These are phyloP conservation scores for thale cress (Arabidopsis thaliana) DNA, from an alignment of 345 rosid species.

Conservation along the genomic window DNA sequence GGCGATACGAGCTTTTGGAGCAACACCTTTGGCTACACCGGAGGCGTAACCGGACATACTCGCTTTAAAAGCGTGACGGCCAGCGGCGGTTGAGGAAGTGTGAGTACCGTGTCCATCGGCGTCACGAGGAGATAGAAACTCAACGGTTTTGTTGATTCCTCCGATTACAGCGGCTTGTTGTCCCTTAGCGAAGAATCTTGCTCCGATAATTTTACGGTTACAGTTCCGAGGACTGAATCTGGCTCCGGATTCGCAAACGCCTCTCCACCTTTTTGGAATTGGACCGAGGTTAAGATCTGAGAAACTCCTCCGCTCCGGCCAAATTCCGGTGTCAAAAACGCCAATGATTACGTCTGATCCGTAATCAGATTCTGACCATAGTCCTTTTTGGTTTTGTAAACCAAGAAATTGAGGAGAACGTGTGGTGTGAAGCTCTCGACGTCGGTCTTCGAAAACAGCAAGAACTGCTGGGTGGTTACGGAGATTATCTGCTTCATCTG, in stretches of 20 bases:
- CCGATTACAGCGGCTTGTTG: conserved; percentile 61
- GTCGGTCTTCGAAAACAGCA: conserved; percentile 67
- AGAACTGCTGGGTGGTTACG: conserved; percentile 69
- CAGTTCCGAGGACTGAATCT: conserved; percentile 55
- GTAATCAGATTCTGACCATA: conserved; percentile 87
- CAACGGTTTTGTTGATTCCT: conserved; percentile 72
- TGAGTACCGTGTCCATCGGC: conserved; percentile 93
- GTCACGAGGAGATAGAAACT: conserved; percentile 82
- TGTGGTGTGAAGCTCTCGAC: conserved; percentile 81
- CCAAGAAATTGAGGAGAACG: conserved; percentile 92
- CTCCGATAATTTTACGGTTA: conserved; percentile 78
- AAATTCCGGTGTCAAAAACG: conserved; percentile 80
- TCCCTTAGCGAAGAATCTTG: conserved; percentile 79
- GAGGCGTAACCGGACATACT: conserved; percentile 81
- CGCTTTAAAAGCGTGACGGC: conserved; percentile 65
- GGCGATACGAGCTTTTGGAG: conserved; percentile 80
- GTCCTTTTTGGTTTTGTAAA: conserved; percentile 71
- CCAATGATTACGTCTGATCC: conserved; percentile 91
- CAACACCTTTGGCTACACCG: conserved; percentile 86
- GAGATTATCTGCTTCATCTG: conserved; percentile 54
- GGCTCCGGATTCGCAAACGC: conserved; percentile 63
- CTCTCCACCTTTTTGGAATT: conserved; percentile 77
- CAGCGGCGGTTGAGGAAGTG: conserved; percentile 82
- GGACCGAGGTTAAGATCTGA: conserved; percentile 78
- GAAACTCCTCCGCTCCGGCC: conserved; percentile 88